A percentile compares a stretch with the other conserved stretches of the same genome.
Conservation (phyloP, 2,329 filamentous ascomycete species). For the Aphanocladium album region DNA sequence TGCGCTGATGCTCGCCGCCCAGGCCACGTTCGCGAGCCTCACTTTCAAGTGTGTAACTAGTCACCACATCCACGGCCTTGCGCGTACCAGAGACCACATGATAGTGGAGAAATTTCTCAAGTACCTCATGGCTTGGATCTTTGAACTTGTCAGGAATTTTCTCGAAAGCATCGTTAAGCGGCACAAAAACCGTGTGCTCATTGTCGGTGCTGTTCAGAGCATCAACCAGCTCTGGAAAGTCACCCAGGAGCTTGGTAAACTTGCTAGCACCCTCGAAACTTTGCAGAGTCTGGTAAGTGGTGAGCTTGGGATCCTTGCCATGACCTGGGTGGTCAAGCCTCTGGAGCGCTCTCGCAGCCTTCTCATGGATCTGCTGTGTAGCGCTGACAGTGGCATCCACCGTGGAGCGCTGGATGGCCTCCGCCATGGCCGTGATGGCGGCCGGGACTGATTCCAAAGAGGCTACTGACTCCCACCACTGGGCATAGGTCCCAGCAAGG, state of each 20-base stretch:
- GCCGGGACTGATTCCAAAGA: neutral
- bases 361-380: conserved; percentile 5
- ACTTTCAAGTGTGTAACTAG: conserved; percentile 70
- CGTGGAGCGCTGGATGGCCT: conserved; percentile 7
- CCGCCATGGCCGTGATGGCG: neutral
- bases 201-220: conserved; percentile 67
- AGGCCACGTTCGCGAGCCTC: conserved; percentile 54
- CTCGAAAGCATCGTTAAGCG: conserved; percentile 71
- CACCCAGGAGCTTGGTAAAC: conserved; percentile 68
- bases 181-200: conserved; percentile 79
- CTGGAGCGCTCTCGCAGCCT: conserved; percentile 6
- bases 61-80: conserved; percentile 59
- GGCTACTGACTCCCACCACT: conserved; percentile 1
- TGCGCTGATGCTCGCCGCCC: conserved; percentile 63
- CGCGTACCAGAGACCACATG: conserved; percentile 67
- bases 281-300: conserved; percentile 76
- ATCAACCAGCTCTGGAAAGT: conserved; percentile 66
- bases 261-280: conserved; percentile 70
- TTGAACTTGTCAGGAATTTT: conserved; percentile 45
- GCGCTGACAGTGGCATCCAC: conserved; percentile 7
- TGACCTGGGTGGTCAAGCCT: conserved; percentile 10
- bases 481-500: neutral
- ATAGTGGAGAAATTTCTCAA: conserved; percentile 68
- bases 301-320: conserved; percentile 48
- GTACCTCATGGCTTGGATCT: conserved; percentile 63